Evolutionary conservation across 2,329 filamentous ascomycete genomes (phyloP), one percentile per base, ranked within the genome.

Genomic region (Madurella fahalii): DNA sequence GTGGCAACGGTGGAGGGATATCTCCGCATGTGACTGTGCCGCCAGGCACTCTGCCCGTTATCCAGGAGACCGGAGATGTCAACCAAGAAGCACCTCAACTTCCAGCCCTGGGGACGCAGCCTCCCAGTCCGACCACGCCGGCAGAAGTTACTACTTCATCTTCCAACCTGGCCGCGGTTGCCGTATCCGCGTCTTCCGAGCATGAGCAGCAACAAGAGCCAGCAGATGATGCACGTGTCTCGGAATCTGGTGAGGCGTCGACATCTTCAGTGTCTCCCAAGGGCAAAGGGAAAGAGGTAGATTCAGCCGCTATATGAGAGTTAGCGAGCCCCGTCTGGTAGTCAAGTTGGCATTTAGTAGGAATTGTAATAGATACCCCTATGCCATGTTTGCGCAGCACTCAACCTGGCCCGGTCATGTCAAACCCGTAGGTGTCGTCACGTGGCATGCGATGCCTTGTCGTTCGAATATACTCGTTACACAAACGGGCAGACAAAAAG

Each of bases 351-450:
- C 30, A 39, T 47, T 15, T 51, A 40, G 39, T 46, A 48, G 32
- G 51, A 53, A 58, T 56, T 32, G 11, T 58, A 58, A 58, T 56
- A 51, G 56, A 58, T 58, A 56, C 56, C 56, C 53, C 17, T 50
- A 45, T 46, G 46, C 34, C 34, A 40, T 42, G 9, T 37, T n/a
- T 31, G 42, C 31, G 31, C 7, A 34, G 12, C 34, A 37, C 11
- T 37, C 34, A 7, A 25, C 25, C 11, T 37, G 4, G 34, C 34
- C 13, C 31, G 31, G 7, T 12, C 31, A 34, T 12, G 12, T 7
- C 31, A 34, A 34, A 34, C 31, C 31, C 4, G 34, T 37, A 37
- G 9, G 2, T 4, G 9, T 37, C 13, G 34, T 7, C 25, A 7
- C 25, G 25, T 7, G 25, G 25, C 25, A 3, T n/a, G n/a, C 3